Evolutionary conservation across 2,329 filamentous ascomycete genomes (phyloP), one percentile per base, ranked within the genome.

Genomic region (Botryosphaeria dothidea): DNA sequence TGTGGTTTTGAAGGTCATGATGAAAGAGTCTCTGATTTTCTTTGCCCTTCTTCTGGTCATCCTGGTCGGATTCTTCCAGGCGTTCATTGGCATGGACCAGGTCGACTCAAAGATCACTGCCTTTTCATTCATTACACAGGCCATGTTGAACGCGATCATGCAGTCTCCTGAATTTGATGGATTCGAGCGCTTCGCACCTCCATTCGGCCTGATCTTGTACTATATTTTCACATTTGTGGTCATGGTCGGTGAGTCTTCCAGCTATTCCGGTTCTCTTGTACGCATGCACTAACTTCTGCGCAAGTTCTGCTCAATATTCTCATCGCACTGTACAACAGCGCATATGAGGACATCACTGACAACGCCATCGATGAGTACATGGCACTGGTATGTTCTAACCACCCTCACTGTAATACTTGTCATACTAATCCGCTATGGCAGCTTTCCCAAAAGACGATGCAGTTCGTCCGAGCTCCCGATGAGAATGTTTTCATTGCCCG

Each of bases 181-280:
- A 0, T 98, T 98, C 73, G 93, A 97, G 69, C 85, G 89, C 25
- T 99, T 98, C 75, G 92, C 91, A 6, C 93, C 91, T 13, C 95
- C 95, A 0, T 99, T 97, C 76, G 95, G 95, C 8, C 86, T 97
- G 58, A 91, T 97, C 34, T 88, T 99, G 9, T 99, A 99, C 82
- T 99, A 99, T 81, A 87, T 96, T 74, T 99, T 97, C 78, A 96
- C 94, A 19, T 99, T 99, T 73, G 89, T 98, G 43, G 91, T 99
- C 72, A 97, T 97, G 90, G 93, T 95, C 68, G 56, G 56, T 60
- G 34, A 60, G 56, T 46, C 27, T 9, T 7, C 13, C 27, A 31
- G 7, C 46, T 23, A 13, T 23, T 17, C 19, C 3, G 17, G 7
- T 3, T 31, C 25, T 31, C 25, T 9, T 21, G 5, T 4, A 8